phyloP scores from a whole-genome alignment of 2,329 filamentous ascomycete genomes.

The Aspergillus viridinutans region DNA sequence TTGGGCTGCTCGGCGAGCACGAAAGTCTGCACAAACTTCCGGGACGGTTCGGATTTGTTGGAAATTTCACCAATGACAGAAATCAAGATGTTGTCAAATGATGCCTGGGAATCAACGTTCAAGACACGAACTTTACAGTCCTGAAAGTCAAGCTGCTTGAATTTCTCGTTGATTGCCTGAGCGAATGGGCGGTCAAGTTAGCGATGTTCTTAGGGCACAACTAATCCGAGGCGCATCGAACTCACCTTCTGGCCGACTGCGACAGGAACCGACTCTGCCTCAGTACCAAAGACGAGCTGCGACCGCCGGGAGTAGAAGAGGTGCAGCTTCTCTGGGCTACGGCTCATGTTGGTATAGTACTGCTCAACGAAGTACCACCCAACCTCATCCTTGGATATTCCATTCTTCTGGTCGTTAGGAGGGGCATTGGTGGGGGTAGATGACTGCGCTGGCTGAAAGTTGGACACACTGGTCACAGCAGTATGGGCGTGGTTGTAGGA shows the following conservation, averaged over 20 bases:
- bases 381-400: conserved; percentile 80
- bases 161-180: conserved; percentile 88
- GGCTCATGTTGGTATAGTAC: conserved; percentile 97
- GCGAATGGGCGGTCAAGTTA: conserved; percentile 15
- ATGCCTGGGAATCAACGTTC: conserved; percentile 95
- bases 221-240: conserved; percentile 15
- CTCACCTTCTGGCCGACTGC: conserved; percentile 82
- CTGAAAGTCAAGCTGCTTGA: conserved; percentile 88
- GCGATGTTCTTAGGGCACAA: not conserved
- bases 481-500: conserved; percentile 33
- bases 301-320: conserved; percentile 96
- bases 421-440: conserved; percentile 38
- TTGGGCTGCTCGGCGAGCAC: conserved; percentile 93
- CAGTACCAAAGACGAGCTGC: conserved; percentile 86
- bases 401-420: conserved; percentile 36
- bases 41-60: conserved; percentile 84
- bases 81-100: conserved; percentile 89
- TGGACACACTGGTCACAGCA: conserved; percentile 32
- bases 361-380: conserved; percentile 99
- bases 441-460: conserved; percentile 38
- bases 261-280: conserved; percentile 83
- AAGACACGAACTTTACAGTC: conserved; percentile 97
- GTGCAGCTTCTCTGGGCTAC: conserved; percentile 86
- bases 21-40: conserved; percentile 97
- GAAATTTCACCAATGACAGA: conserved; percentile 98